Conservation (phyloP, 805 yeast species). For the Saccharomycopsis oosterbeekiorum region DNA sequence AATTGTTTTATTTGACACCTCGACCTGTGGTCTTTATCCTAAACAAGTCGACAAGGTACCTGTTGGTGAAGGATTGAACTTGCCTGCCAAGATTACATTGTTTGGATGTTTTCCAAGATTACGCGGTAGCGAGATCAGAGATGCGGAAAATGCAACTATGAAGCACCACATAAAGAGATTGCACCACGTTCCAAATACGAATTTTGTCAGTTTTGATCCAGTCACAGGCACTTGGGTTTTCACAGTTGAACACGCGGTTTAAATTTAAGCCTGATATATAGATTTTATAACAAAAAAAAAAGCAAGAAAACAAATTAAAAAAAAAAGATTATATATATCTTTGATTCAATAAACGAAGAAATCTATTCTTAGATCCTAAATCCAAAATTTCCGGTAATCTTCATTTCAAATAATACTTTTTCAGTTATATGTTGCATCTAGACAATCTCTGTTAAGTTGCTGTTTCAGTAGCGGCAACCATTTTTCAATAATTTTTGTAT, state of each 20-base stretch:
- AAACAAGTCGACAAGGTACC: constrained; percentile 51
- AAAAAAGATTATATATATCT: too few relatives aligned
- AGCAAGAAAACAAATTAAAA: not conserved
- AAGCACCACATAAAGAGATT: constrained; percentile 59
- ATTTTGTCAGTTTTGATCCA: constrained; percentile 70
- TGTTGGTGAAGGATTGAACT: constrained; percentile 74
- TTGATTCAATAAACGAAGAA: not conserved
- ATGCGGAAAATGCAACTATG: constrained; percentile 64
- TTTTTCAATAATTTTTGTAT: too few relatives aligned
- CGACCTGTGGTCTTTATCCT: constrained; percentile 64
- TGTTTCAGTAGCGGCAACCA: too few relatives aligned
- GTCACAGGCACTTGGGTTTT: constrained; percentile 66
- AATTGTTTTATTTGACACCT: constrained; percentile 49
- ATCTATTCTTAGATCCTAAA: too few relatives aligned
- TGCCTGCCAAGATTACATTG: constrained; percentile 61
- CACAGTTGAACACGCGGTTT: constrained; percentile 29
- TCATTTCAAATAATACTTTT: too few relatives aligned
- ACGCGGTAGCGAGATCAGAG: constrained; percentile 62
- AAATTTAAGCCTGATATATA: not conserved
- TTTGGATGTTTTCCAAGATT: constrained; percentile 76
- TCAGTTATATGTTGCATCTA: too few relatives aligned
- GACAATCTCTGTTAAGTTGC: too few relatives aligned
- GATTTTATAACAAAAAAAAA: not conserved
- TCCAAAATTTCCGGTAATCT: too few relatives aligned
- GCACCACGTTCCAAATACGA: constrained; percentile 46